These are phyloP conservation scores for Zangia roseola DNA, from an alignment of 768 basidiomycete genomes.

Conservation along the genomic window DNA sequence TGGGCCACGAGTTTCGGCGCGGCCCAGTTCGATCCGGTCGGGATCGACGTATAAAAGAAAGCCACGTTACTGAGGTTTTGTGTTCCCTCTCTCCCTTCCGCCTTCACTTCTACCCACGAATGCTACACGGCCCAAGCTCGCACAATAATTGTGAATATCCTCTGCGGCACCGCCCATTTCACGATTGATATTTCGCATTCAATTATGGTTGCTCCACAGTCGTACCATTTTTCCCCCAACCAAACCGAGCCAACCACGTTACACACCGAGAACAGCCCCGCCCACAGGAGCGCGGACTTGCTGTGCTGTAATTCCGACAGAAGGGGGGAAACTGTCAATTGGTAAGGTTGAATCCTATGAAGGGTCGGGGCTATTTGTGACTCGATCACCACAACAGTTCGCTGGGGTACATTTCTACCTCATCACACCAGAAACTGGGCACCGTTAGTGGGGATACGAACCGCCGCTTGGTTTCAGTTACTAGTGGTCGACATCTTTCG, in stretches of 20 bases:
- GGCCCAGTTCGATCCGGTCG: slow-evolving; percentile 2
- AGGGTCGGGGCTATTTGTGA: slow-evolving; percentile 1
- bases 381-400: slow-evolving; percentile 11
- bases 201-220: neutral
- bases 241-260: slow-evolving; percentile 6
- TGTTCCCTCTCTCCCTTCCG: neutral
- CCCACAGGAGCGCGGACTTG: slow-evolving; percentile 20
- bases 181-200: neutral
- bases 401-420: neutral
- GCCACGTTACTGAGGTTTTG: neutral
- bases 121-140: neutral
- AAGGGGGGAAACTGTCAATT: neutral
- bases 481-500: neutral
- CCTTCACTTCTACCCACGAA: neutral
- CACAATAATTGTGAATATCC: neutral
- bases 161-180: neutral
- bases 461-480: neutral
- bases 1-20: slow-evolving; percentile 29
- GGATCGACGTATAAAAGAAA: slow-evolving; percentile 7
- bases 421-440: neutral
- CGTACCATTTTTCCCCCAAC: neutral
- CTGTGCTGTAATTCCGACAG: slow-evolving; percentile 12
- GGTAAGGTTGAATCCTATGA: slow-evolving; percentile 19
- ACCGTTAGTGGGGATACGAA: slow-evolving; percentile 5
- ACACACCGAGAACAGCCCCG: slow-evolving; percentile 9